Conservation (phyloP, 2,329 filamentous ascomycete genomes). For the Colletotrichum endophyticum region DNA sequence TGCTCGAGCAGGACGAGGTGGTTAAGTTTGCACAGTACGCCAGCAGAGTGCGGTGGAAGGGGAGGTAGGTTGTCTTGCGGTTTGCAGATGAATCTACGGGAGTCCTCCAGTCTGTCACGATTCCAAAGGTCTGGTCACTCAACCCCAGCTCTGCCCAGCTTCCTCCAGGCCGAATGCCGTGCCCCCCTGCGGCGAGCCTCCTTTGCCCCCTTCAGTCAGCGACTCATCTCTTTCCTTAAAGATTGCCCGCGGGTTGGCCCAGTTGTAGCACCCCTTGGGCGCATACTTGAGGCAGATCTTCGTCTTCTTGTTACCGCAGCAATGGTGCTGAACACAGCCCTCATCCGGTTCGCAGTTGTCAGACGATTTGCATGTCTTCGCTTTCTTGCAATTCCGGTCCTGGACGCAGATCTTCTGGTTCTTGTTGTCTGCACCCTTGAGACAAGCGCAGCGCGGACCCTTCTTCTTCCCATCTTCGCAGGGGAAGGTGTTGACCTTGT, state of each 20-base stretch:
- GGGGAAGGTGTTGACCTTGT: not conserved
- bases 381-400: not conserved
- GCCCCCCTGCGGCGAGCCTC: not conserved
- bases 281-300: slow-evolving; percentile 8
- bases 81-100: not conserved
- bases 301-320: not conserved
- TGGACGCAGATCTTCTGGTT: not conserved
- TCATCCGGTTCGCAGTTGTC: not conserved
- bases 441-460: not conserved
- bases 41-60: slow-evolving; percentile 76
- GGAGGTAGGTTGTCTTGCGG: slow-evolving; percentile 11
- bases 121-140: not conserved
- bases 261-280: too few species aligned
- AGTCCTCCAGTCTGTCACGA: not conserved
- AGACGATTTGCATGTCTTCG: not conserved
- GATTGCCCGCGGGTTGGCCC: not conserved
- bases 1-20: slow-evolving; percentile 75
- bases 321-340: slow-evolving; percentile 4
- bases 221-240: not conserved
- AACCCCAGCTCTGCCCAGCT: not conserved
- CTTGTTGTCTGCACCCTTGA: not conserved
- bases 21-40: slow-evolving; percentile 76
- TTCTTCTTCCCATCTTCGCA: not conserved
- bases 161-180: not conserved
- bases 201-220: not conserved